Conservation (phyloP, 805 yeast genomes). For the Wickerhamomyces strasburgensis region DNA sequence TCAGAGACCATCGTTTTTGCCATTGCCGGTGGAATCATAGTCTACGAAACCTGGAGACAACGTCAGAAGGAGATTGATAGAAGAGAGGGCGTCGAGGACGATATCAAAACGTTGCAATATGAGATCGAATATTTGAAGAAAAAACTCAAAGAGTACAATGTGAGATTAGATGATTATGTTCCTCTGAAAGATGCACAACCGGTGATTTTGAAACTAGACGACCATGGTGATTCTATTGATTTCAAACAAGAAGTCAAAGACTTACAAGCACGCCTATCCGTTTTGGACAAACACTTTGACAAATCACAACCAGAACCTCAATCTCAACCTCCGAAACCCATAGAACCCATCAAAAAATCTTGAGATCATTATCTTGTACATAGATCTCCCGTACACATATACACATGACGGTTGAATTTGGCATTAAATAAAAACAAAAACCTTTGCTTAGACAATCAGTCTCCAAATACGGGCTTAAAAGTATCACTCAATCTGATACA, state of each 20-base stretch:
- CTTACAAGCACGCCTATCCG: slow-evolving; percentile 8
- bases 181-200: slow-evolving; percentile 46
- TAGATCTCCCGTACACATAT: too few species aligned
- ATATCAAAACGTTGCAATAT: slow-evolving; percentile 61
- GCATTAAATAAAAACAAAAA: too few species aligned
- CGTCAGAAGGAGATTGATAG: slow-evolving; percentile 57
- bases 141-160: slow-evolving; percentile 39
- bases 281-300: slow-evolving; percentile 6
- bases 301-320: slow-evolving; percentile 1
- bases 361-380: too few species aligned
- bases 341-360: too few species aligned
- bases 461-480: too few species aligned
- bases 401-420: too few species aligned
- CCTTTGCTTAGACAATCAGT: too few species aligned
- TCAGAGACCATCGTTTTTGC: slow-evolving; percentile 74
- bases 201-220: slow-evolving; percentile 34
- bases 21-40: slow-evolving; percentile 72
- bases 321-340: too few species aligned
- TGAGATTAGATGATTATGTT: slow-evolving; percentile 43
- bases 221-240: slow-evolving; percentile 17
- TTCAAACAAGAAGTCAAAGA: slow-evolving; percentile 7
- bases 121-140: slow-evolving; percentile 57
- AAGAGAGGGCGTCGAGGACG: slow-evolving; percentile 66
- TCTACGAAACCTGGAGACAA: slow-evolving; percentile 67
- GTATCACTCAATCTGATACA: too few species aligned